Evolutionary conservation across 352 stramenopile genomes (phyloP), one percentile per base, ranked within the genome.

Genomic region (Globisporangium middletonii): DNA sequence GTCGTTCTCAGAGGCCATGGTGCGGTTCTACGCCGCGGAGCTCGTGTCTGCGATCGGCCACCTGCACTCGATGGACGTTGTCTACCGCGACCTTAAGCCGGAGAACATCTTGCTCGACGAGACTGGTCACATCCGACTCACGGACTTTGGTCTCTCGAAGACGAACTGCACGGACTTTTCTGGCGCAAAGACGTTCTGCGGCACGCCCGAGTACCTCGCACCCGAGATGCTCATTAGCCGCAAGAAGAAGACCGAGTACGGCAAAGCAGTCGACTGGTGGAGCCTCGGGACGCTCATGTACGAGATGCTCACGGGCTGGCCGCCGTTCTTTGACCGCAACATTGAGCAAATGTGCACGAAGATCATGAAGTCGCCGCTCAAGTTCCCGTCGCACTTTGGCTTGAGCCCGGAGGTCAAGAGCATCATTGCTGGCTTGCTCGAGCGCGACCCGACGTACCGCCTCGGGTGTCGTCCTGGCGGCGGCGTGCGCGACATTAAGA

Each of bases 21-120:
- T 94, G 46, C 83, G 83, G 46, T 97, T 98, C 63, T 98, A 97
- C 73, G 84, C 87, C 7, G 89, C 97, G 0, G 95, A 99, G 72
- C 89, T 99, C 55, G 81, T 93, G 63, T 67, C 72, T 50, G 80
- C 85, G 51, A 69, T 97, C 65, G 68, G 75, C 61, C 90, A 98
- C 68, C 69, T 98, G 49, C 93, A 98, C 60, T 72, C 79, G 38
- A 80, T 92, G 47, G 75, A 95, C 55, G 94, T 98, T 56, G 84
- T 99, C 27, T 97, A 97, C 57, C 86, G 91, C 23, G 91, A 97
- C 55, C 79, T 97, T 33, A 97, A 97, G 63, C 91, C 91, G 0
- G 90, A 97, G 65, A 98, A 98, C 68, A 93, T 98, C 54, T 67
- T 98, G 65, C 63, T 98, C 53, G 93, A 98, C 62, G 86, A 91